Evolutionary conservation across 495 filamentous ascomycete species (phyloP), one percentile per base, ranked within the genome.

Genomic region (Xylaria telfairii): DNA sequence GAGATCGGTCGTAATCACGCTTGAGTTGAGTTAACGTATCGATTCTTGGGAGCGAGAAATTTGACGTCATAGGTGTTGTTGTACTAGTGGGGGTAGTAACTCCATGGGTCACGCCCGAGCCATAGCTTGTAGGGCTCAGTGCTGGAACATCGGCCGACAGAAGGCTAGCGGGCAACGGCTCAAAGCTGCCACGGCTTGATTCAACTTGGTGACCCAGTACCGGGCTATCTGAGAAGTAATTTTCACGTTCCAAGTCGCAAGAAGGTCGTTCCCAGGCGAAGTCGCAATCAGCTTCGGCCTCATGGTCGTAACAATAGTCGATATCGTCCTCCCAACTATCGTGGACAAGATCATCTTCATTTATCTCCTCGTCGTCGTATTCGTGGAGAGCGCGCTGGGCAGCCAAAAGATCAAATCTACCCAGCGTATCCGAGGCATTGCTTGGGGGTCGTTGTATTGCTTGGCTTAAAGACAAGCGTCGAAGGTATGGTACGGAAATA

Each of bases 271-370:
- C 87, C 94, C 94, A 97, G 70, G 96, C 92, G 72, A 94, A 97
- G 73, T 98, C 89, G 76, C 92, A 97, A 73, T 94, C 89, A 1
- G 94, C 93, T 79, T 98, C 95, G 9, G 92, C 93, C 57, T 91
- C 93, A 78, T 96, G 89, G 71, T 97, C 92, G 75, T 98, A 98
- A 78, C 91, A 96, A 78, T 92, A 98, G 77, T 97, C 95, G 73
- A 98, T 95, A 73, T 95, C 94, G 53, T 94, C 93, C 75, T 98
- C 95, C 95, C 95, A 98, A 26, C 86, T 91, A 54, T 90, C 87
- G 46, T 76, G 75, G 8, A 67, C 32, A 9, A 75, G 34, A 4
- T 73, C 67, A n/a, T 90, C 87, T 32, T 87, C 76, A 7, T 76
- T 69, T 9, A 78, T 77, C 61, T 79, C 70, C 19, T 84, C 76